Evolutionary conservation across 352 stramenopile species (phyloP).

Genomic region (Phytophthora tentaculata): DNA sequence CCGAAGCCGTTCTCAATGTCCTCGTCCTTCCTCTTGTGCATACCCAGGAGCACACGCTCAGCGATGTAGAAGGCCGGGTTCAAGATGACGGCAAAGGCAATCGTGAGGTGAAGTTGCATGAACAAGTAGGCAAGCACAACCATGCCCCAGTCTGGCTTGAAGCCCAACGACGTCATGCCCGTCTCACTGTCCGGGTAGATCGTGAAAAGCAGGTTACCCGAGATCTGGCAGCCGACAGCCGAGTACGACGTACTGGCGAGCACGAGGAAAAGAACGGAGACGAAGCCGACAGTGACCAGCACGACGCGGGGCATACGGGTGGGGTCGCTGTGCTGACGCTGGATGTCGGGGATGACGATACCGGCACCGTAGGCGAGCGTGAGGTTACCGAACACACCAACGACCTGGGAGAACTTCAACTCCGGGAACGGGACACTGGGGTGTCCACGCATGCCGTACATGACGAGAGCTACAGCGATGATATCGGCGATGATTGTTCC

Average conservation of each 20-base stretch:
- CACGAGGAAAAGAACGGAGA: slow-evolving; percentile 59
- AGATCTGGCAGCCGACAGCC: slow-evolving; percentile 68
- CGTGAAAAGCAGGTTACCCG: slow-evolving; percentile 70
- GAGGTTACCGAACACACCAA: slow-evolving; percentile 66
- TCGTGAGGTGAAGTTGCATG: slow-evolving; percentile 67
- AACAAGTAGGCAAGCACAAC: slow-evolving; percentile 59
- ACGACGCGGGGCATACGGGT: slow-evolving; percentile 70
- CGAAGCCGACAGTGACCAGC: slow-evolving; percentile 53
- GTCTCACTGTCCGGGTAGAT: slow-evolving; percentile 54
- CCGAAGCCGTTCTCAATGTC: slow-evolving; percentile 36
- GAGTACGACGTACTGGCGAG: slow-evolving; percentile 57
- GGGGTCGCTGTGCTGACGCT: slow-evolving; percentile 66
- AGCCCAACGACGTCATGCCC: slow-evolving; percentile 44
- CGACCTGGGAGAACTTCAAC: slow-evolving; percentile 59
- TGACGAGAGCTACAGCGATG: slow-evolving; percentile 53
- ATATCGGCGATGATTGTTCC: slow-evolving; percentile 67
- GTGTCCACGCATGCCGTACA: slow-evolving; percentile 63
- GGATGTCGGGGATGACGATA: slow-evolving; percentile 68
- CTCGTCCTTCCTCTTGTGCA: slow-evolving; percentile 47
- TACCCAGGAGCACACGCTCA: slow-evolving; percentile 53
- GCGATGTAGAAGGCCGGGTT: slow-evolving; percentile 54
- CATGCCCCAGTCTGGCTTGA: slow-evolving; percentile 46
- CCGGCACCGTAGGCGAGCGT: slow-evolving; percentile 67
- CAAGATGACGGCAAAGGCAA: slow-evolving; percentile 52
- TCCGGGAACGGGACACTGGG: slow-evolving; percentile 49